These are phyloP conservation scores for Solanum pimpinellifolium DNA, from an alignment of 257 asterid genomes.

Conservation along the genomic window DNA sequence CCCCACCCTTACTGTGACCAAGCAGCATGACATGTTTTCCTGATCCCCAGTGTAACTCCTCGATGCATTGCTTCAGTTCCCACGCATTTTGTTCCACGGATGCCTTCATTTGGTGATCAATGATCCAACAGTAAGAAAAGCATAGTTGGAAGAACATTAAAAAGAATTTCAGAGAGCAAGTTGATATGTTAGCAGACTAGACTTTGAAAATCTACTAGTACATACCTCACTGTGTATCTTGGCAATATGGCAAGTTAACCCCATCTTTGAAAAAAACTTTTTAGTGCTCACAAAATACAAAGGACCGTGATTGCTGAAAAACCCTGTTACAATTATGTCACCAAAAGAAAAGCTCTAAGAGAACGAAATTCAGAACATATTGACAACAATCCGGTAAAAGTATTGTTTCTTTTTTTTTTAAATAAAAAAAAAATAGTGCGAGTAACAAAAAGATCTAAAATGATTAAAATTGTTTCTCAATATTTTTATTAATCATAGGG, in stretches of 20 bases:
- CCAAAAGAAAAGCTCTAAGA: neutral
- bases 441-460: neutral
- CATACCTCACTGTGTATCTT: constrained; percentile 87
- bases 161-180: neutral
- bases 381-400: neutral
- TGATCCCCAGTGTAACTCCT: constrained; percentile 92
- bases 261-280: constrained; percentile 83
- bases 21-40: constrained; percentile 85
- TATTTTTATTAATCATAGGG: neutral
- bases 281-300: constrained; percentile 74
- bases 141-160: neutral
- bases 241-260: constrained; percentile 88
- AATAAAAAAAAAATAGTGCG: neutral
- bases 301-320: constrained; percentile 90
- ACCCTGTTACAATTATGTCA: constrained; percentile 39
- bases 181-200: neutral
- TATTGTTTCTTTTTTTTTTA: neutral
- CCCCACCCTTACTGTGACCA: constrained; percentile 97
- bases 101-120: constrained; percentile 30
- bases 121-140: neutral
- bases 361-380: neutral
- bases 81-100: constrained; percentile 88
- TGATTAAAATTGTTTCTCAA: neutral
- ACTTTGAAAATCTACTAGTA: neutral
- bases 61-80: constrained; percentile 86